Percentiles rank a stretch among this genome's conserved stretches.
Evolutionary conservation across 306 rosid species (phyloP).

Genomic region (Lathyrus sativus): DNA sequence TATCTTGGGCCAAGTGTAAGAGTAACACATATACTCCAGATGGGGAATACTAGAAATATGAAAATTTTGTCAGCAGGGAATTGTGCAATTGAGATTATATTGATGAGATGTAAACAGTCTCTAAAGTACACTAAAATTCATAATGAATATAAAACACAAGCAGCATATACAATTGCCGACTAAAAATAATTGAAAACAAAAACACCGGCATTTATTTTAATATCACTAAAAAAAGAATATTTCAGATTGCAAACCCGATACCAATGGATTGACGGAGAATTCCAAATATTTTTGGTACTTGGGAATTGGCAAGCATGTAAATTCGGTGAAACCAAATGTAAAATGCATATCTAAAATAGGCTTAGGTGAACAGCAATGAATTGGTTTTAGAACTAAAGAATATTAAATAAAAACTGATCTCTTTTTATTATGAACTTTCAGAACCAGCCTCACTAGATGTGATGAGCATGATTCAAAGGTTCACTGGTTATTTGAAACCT

Average conservation of each 20-base stretch:
- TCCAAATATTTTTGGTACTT: conserved; percentile 10
- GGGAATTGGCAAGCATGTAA: conserved; percentile 27
- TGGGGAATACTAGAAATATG: conserved; percentile 58
- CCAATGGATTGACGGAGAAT: conserved; percentile 22
- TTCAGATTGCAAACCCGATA: conserved; percentile 31
- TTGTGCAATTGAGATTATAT: conserved; percentile 31
- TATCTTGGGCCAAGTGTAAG: conserved; percentile 75
- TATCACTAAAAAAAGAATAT: conserved; percentile 34
- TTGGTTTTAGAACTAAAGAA: conserved; percentile 5
- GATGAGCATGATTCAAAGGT: conserved; percentile 2
- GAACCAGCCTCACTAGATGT: conserved; percentile 26
- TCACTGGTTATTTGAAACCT: conserved; percentile 22
- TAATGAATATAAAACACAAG: conserved; percentile 22
- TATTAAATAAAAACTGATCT: conserved; percentile 11
- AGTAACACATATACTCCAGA: conserved; percentile 79
- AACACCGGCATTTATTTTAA: conserved; percentile 6
- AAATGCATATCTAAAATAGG: conserved; percentile 4
- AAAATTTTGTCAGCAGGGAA: conserved; percentile 38
- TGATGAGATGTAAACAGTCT: conserved; percentile 30
- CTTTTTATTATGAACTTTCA: conserved; percentile 22
- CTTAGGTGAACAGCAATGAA: conserved; percentile 1
- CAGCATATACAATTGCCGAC: conserved; percentile 9
- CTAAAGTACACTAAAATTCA: conserved; percentile 23
- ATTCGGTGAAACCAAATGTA: not conserved
- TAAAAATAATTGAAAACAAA: conserved; percentile 22